Evolutionary conservation across 306 rosid species (phyloP), one percentile per base, ranked within the genome.

Genomic region (Malus asiatica): DNA sequence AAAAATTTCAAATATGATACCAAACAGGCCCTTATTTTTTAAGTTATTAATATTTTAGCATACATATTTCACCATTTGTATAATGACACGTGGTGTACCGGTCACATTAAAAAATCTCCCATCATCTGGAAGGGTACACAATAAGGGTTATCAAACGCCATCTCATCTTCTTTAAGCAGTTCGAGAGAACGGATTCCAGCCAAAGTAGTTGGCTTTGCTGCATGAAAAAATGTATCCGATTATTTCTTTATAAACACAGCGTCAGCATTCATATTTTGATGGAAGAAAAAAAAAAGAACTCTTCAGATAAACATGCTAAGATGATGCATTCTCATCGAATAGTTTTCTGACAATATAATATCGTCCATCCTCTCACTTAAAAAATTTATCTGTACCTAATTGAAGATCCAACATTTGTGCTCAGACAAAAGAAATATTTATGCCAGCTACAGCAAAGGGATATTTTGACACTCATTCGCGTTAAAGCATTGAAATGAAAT

Each of bases 361-460:
- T 20, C 10, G 2, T 14, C n/a, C 2, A 46, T 46, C 19, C 19
- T 61, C 55, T 55, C 11, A 32, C 38, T 20, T 45, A n/a, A 77
- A 71, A 53, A 59, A 68, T 27, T 25, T 66, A 45, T 53, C 29
- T 20, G 38, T 86, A 95, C 99, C 99, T 83, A 97, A 76, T 82
- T 92, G 93, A 82, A 95, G 96, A 88, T 90, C 91, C 79, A 95
- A 82, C 92, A 92, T 89, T 55, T 92, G 97, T 5, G 70, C 90
- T 84, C 92, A 83, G 93, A 92, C 87, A 76, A 92, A 92, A 44
- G 97, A 95, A 75, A 95, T 83, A 76, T 92, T 95, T 83, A 95
- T 89, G 75, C 97, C 99, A 65, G 96, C 97, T n/a, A 92, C 96
- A 12, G 99, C 97, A 79, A 95, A 95, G 45, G 97, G 99, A 81